A percentile compares a stretch with the other conserved stretches of the same genome.
These are phyloP conservation scores for Eucalyptus albens DNA, from an alignment of 345 rosid genomes.

Conservation along the genomic window DNA sequence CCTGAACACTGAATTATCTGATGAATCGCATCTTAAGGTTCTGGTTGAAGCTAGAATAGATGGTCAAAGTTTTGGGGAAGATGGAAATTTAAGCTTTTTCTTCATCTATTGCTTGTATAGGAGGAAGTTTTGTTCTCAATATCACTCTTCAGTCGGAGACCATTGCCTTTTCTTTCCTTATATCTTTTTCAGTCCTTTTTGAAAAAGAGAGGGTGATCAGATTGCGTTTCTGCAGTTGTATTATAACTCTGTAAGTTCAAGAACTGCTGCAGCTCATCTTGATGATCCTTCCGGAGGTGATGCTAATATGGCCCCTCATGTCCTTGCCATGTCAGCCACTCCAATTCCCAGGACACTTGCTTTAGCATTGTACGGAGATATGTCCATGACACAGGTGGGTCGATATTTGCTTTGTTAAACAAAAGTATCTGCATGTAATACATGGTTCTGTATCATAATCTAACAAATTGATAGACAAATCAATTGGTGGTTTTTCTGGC, in stretches of 20 bases:
- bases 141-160: not conserved
- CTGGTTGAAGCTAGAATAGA: not conserved
- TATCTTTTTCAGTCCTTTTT: not conserved
- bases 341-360: constrained; percentile 97
- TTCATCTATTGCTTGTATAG: not conserved
- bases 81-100: not conserved
- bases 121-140: not conserved
- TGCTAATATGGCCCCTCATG: constrained; percentile 82
- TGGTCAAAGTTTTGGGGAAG: not conserved
- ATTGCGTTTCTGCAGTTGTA: constrained; percentile 46
- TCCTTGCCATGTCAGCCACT: constrained; percentile 95
- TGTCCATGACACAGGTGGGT: constrained; percentile 83
- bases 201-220: not conserved
- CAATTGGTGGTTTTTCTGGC: not conserved
- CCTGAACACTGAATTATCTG: not conserved
- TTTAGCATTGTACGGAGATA: constrained; percentile 83
- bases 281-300: constrained; percentile 34
- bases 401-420: not conserved
- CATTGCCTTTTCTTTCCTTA: not conserved
- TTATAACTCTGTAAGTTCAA: constrained; percentile 34
- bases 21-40: not conserved
- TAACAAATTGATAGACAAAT: not conserved
- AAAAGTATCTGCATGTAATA: not conserved
- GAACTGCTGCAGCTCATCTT: constrained; percentile 4
- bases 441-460: not conserved